Base-by-base conservation (phyloP, 2,329 filamentous ascomycete genomes). In the Macroventuria anomochaeta region DNA sequence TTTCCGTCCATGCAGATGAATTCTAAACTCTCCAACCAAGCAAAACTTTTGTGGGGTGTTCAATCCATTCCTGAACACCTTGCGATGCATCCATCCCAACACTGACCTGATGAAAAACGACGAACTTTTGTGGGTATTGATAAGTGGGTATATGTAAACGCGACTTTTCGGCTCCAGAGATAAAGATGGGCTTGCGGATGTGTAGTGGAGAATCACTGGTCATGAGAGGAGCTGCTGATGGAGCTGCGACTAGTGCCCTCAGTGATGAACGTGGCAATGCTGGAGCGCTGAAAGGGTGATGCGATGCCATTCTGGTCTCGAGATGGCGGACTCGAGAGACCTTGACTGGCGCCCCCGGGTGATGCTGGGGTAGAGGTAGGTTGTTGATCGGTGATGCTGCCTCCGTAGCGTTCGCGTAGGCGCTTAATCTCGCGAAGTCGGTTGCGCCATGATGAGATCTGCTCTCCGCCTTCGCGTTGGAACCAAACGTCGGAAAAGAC, bases 401-500 rank as follows among this genome's bases (percentile, higher is more conserved):
- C 61, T 1, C 68, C 65, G 28, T 73, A 70, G 23, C 72, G 85
- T 53, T 96, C 90, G 23, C 92, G 86, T 42, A 99, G 82, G 37
- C 86, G 84, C 70, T 89, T 88, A 70, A 99, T 96, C 71, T 93
- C 90, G 41, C 89, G 85, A 11, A 97, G 83, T 41, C 95, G 87
- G 64, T 88, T 90, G 53, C 91, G 87, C 95, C 95, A 97, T 7
- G 91, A 90, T 10, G 91, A 95, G 25, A 95, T 83, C 68, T 96
- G 88, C 72, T 96, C 92, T 51, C 89, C 89, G 5, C 88, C 88
- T 59, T 89, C 85, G 39, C 87, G 83, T 66, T 85, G 87, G 39
- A 85, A 85, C 91, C 93, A 97, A n/a, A 97, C 93, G 37, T 89
- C 84, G 2, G 90, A 91, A 73, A 97, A 97, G 7, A 97, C 91